Evolutionary conservation across 2,329 filamentous ascomycete species (phyloP).

Genomic region (Cytospora leucostoma): DNA sequence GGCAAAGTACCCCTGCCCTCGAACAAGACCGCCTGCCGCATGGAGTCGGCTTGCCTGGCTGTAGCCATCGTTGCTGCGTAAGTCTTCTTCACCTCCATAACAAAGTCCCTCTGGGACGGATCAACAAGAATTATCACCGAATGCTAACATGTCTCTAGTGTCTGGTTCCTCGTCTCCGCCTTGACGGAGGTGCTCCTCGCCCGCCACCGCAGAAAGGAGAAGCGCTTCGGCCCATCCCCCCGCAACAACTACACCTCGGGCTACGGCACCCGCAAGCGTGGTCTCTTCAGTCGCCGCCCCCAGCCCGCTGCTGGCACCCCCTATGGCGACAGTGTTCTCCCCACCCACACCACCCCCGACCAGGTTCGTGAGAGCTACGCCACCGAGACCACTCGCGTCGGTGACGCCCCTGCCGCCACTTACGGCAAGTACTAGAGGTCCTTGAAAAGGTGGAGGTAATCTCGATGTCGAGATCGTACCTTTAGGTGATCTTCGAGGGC

Average conservation of each 20-base stretch:
- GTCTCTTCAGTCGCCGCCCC: conserved; percentile 39
- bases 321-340: conserved; percentile 38
- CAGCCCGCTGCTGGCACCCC: conserved; percentile 28
- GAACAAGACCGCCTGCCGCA: conserved; percentile 61
- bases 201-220: conserved; percentile 41
- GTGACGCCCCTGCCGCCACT: conserved; percentile 26
- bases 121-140: background rate
- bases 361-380: conserved; percentile 41
- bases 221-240: conserved; percentile 43
- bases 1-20: conserved; percentile 53
- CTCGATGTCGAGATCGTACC: background rate
- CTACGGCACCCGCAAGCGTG: conserved; percentile 34
- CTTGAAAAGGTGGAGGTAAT: too few relatives aligned
- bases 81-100: conserved; percentile 31
- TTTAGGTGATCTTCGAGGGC: background rate
- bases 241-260: conserved; percentile 45
- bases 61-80: conserved; percentile 78
- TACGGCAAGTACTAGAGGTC: conserved; percentile 35
- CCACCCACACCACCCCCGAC: conserved; percentile 39
- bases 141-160: conserved; percentile 31
- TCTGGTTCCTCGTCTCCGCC: conserved; percentile 37
- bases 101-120: background rate
- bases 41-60: conserved; percentile 77
- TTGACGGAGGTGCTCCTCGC: conserved; percentile 34
- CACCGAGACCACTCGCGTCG: conserved; percentile 40